Base-by-base conservation (phyloP, 768 basidiomycete species). In the Pleurotus giganteus region DNA sequence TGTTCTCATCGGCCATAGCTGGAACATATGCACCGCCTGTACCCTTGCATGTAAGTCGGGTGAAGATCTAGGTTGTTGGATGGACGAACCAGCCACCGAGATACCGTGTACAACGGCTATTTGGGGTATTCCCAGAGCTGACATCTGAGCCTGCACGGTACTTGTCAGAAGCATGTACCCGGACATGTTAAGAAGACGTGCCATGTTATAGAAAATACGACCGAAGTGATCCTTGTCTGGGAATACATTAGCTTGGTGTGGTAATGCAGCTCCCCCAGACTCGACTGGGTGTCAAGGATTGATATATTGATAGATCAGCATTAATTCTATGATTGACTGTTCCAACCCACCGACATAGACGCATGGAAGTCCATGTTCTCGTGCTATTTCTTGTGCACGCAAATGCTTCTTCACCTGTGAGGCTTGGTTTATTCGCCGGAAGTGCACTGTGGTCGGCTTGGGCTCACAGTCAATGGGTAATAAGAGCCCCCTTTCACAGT, bases 151-250 rank as follows among this genome's bases (percentile, higher is more conserved):
- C 89, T 91, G 62, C 15, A 41, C 44, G 49, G 34, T n/a, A 31
- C 3, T 32, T 45, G 31, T 61, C 56, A 62, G 36, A 9, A 57
- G n/a, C 28, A 50, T 32, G 55, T 8, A 5, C 13, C 5, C 39
- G 28, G 47, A 51, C n/a, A 24, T 49, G 13, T 21, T 45, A 50
- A 37, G 29, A 36, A 45, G n/a, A 12, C 37, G 44, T 54, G 88
- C 94, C 93, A 96, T 96, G 63, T 98, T 97, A 69, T 94, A 97
- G 72, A 98, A 98, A 65, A 97, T 96, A 4, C 94, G 82, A 3
- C 94, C 94, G 62, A 98, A 98, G 66, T 98, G 93, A 59, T 96
- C 89, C 67, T 86, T 91, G 74, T 97, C 94, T 4, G 94, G 94
- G 69, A 96, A 96, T 11, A 60, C 91, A 61, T 92, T 93, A 1